Evolutionary conservation across 768 basidiomycete species (phyloP).

Genomic region (Harrya chromipes): DNA sequence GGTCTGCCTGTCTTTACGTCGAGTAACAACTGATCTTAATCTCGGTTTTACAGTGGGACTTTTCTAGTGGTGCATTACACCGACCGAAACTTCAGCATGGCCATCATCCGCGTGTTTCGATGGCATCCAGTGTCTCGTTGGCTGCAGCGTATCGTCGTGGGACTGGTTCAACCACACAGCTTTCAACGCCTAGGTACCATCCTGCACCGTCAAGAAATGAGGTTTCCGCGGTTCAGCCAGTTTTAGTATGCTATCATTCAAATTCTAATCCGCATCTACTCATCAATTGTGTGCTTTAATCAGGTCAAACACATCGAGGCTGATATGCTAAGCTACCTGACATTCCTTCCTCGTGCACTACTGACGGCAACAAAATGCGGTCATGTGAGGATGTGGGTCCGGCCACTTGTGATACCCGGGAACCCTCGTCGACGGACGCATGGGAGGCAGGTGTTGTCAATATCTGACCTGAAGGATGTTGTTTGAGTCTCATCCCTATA

Average conservation of each 20-base stretch:
- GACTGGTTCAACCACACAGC: slow-evolving; percentile 50
- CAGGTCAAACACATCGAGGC: slow-evolving; percentile 81
- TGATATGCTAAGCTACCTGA: slow-evolving; percentile 71
- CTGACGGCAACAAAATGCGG: slow-evolving; percentile 78
- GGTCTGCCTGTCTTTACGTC: slow-evolving; percentile 41
- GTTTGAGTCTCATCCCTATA: slow-evolving; percentile 7
- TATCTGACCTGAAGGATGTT: slow-evolving; percentile 31
- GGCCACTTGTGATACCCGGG: slow-evolving; percentile 52
- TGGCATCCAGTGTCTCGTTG: slow-evolving; percentile 77
- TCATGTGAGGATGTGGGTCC: slow-evolving; percentile 80
- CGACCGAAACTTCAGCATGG: slow-evolving; percentile 74
- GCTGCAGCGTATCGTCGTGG: slow-evolving; percentile 63
- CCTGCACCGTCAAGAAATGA: slow-evolving; percentile 89
- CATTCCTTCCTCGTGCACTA: slow-evolving; percentile 75
- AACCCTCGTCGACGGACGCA: slow-evolving; percentile 27
- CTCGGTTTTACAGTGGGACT: slow-evolving; percentile 72
- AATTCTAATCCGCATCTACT: background rate
- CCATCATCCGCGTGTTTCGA: slow-evolving; percentile 71
- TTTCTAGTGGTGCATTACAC: slow-evolving; percentile 87
- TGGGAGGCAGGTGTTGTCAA: slow-evolving; percentile 28
- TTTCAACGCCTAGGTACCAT: slow-evolving; percentile 65
- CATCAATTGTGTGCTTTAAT: background rate
- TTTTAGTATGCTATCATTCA: slow-evolving; percentile 54
- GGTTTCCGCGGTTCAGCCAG: slow-evolving; percentile 86
- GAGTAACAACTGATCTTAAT: background rate